Percentiles rank a stretch among this genome's conserved stretches.
Conservation (phyloP, 768 basidiomycete species). For the Exsudoporus frostii region DNA sequence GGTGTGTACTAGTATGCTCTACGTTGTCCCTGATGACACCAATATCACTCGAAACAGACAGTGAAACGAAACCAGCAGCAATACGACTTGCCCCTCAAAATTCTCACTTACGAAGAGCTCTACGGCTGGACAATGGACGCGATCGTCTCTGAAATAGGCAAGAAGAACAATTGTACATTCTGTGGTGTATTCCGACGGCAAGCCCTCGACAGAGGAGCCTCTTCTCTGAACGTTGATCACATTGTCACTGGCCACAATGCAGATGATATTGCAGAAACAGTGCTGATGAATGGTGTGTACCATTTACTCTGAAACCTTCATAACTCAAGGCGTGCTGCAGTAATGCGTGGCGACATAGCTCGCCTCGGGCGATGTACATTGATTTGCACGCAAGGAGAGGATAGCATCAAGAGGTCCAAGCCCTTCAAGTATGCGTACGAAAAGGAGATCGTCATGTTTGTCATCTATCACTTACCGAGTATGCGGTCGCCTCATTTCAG, state of each 20-base stretch:
- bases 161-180: conserved; percentile 98
- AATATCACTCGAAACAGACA: conserved; percentile 53
- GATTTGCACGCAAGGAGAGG: conserved; percentile 94
- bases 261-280: conserved; percentile 98
- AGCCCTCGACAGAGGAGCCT: conserved; percentile 92
- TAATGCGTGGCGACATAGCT: conserved; percentile 97
- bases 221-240: conserved; percentile 86
- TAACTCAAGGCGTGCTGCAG: conserved; percentile 40
- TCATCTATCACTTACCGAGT: conserved; percentile 5
- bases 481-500: conserved; percentile 5
- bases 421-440: conserved; percentile 99
- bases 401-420: conserved; percentile 94
- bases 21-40: conserved; percentile 3
- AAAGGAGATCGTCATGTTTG: conserved; percentile 98
- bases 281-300: conserved; percentile 93
- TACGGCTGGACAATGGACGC: conserved; percentile 99
- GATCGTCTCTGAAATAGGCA: conserved; percentile 91
- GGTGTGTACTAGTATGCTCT: conserved; percentile 39
- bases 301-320: background rate
- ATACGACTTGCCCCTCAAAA: conserved; percentile 93
- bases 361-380: conserved; percentile 89
- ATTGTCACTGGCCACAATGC: conserved; percentile 99
- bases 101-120: conserved; percentile 91
- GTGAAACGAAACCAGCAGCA: conserved; percentile 97
- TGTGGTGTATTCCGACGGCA: conserved; percentile 97